Conservation (phyloP, 768 basidiomycete species). For the Amanita fuliginea region DNA sequence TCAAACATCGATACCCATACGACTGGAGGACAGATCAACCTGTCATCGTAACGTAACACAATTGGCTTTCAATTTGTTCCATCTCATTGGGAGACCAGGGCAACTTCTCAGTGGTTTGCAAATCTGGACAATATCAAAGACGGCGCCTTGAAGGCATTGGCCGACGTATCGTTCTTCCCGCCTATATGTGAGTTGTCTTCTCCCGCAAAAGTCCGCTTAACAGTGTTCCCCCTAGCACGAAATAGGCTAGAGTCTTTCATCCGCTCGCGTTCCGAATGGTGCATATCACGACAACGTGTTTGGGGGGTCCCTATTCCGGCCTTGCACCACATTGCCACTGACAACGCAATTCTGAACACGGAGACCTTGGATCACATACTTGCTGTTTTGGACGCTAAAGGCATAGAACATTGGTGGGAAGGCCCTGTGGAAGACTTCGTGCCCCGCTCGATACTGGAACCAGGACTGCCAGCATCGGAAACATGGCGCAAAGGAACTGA, state of each 20-base stretch:
- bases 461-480: conserved; percentile 28
- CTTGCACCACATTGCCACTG: conserved; percentile 54
- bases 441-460: conserved; percentile 40
- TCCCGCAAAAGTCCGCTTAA: not conserved
- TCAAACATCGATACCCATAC: conserved; percentile 87
- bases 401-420: conserved; percentile 86
- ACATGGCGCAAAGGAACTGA: conserved; percentile 76
- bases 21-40: conserved; percentile 96
- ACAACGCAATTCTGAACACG: conserved; percentile 51
- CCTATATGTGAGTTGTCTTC: conserved; percentile 39
- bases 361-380: conserved; percentile 69
- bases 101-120: conserved; percentile 97
- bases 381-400: conserved; percentile 55
- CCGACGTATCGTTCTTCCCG: conserved; percentile 68
- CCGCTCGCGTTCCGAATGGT: conserved; percentile 91
- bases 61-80: not conserved
- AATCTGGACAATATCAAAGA: conserved; percentile 80
- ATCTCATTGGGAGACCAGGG: conserved; percentile 21
- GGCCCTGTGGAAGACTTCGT: conserved; percentile 79
- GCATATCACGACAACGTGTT: conserved; percentile 92
- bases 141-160: conserved; percentile 56
- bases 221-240: conserved; percentile 39
- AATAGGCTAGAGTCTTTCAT: conserved; percentile 85
- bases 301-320: conserved; percentile 98
- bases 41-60: conserved; percentile 73